Evolutionary conservation across 2,329 filamentous ascomycete genomes (phyloP).

Genomic region (Fusarium multiceps): DNA sequence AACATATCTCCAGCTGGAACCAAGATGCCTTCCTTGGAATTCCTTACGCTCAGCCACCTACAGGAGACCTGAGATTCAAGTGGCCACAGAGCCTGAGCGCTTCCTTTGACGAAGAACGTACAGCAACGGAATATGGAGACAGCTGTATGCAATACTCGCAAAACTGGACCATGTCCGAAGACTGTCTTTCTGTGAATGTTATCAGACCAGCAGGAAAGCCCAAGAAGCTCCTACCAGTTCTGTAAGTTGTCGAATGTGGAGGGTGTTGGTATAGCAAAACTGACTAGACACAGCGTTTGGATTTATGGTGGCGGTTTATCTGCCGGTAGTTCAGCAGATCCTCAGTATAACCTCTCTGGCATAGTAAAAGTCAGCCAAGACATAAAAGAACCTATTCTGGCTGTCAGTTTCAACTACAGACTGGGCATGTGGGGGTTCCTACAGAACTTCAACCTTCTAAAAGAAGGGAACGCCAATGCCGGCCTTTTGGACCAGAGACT

Average conservation of each 20-base stretch:
- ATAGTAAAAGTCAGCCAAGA: conserved; percentile 63
- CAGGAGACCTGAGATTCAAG: conserved; percentile 51
- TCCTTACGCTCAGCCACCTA: conserved; percentile 54
- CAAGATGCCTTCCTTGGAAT: conserved; percentile 57
- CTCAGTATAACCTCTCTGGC: conserved; percentile 53
- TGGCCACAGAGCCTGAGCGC: conserved; percentile 47
- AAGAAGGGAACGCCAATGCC: conserved; percentile 58
- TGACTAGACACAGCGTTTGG: conserved; percentile 55
- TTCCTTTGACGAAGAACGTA: conserved; percentile 53
- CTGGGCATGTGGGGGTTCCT: conserved; percentile 66
- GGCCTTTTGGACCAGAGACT: conserved; percentile 63
- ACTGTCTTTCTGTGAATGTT: conserved; percentile 60
- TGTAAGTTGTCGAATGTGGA: conserved; percentile 3
- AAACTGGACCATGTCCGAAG: conserved; percentile 58
- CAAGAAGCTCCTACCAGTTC: conserved; percentile 53
- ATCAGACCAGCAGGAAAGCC: conserved; percentile 53
- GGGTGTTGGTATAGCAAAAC: neutral
- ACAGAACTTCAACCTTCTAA: conserved; percentile 56
- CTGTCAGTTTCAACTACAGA: conserved; percentile 65
- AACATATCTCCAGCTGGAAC: conserved; percentile 48
- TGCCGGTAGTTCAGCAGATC: conserved; percentile 61
- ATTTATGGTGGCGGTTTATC: conserved; percentile 68
- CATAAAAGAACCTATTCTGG: conserved; percentile 64
- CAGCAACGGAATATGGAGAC: conserved; percentile 56
- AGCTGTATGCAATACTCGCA: conserved; percentile 60